Base-by-base conservation (phyloP, 805 yeast species). In the Cyberlindnera mrakii region DNA sequence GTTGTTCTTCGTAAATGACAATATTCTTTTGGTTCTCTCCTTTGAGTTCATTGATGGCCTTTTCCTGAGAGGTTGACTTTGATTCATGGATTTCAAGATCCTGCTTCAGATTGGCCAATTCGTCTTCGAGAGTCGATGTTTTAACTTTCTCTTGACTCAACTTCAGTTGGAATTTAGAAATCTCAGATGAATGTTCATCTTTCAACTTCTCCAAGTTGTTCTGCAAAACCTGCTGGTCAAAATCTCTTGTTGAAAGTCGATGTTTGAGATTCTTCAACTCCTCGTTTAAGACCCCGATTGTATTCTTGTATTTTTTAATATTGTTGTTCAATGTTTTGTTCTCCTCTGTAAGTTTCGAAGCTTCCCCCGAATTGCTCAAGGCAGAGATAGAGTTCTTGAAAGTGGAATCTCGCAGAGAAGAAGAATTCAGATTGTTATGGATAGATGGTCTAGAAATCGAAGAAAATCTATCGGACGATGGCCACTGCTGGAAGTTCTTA, bases 401-500 rank as follows among this genome's bases (percentile, higher is more conserved):
- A 14, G 18, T 7, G 7, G 35, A 30, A 16, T 29, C 33, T 11
- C 30, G 17, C 40, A 30, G 10, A 23, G 17, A 11, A 9, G 51
- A 42, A 4, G 46, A 17, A 11, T 31, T 16, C 41, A 43, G 23
- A 18, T 42, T 43, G 30, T 41, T 49, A 37, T 42, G 37, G 23
- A 47, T 23, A 3, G 55, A 50, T 16, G 18, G 36, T 37, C 48
- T 43, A 1, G 51, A 47, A 1, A 44, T 31, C 13, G 35, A 18
- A 4, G 52, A 43, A 14, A 43, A 19, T 16, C 48, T 40, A 7
- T 45, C 49, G 17, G 47, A 33, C 46, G 73, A 54, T 3, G 70
- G 71, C 72, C 73, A 69, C 39, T 62, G 64, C 29, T 70, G 70
- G 32, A 78, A 66, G 40, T 78, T 75, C 37, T 73, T 72, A 54